Percentiles rank a stretch among this genome's conserved stretches.
Evolutionary conservation across 140 eudicot species (phyloP).

Genomic region (Bidens hawaiensis): DNA sequence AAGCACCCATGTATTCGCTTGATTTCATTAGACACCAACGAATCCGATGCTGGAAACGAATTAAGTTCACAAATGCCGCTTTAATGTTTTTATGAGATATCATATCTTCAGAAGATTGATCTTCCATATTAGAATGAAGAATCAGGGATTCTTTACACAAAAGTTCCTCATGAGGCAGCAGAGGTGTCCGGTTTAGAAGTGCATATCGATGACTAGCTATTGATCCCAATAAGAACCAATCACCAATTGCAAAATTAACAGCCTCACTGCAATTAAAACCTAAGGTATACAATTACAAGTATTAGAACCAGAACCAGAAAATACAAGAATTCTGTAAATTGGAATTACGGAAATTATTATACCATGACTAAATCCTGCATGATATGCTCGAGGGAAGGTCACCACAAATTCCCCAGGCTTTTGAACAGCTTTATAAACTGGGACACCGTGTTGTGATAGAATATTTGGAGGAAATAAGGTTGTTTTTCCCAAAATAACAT

Average conservation of each 20-base stretch:
- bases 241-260: constrained; percentile 90
- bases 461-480: constrained; percentile 88
- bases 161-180: constrained; percentile 91
- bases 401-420: constrained; percentile 88
- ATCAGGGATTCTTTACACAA: constrained; percentile 91
- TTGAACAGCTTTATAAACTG: constrained; percentile 95
- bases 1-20: constrained; percentile 42
- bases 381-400: constrained; percentile 94
- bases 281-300: constrained; percentile 11
- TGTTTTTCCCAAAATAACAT: constrained; percentile 91
- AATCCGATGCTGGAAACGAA: constrained; percentile 76
- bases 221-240: constrained; percentile 87
- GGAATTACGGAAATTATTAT: constrained; percentile 14
- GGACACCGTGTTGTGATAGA: constrained; percentile 65
- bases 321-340: background rate
- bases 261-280: constrained; percentile 98
- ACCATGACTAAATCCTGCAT: constrained; percentile 99
- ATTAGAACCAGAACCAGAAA: background rate
- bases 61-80: constrained; percentile 64
- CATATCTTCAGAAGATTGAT: constrained; percentile 45
- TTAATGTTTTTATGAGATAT: constrained; percentile 43
- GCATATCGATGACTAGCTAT: constrained; percentile 91
- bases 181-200: constrained; percentile 70
- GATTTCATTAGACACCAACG: constrained; percentile 70
- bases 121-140: constrained; percentile 40